These are phyloP conservation scores for Wickerhamomyces hampshirensis DNA, from an alignment of 805 yeast species.

Conservation along the genomic window DNA sequence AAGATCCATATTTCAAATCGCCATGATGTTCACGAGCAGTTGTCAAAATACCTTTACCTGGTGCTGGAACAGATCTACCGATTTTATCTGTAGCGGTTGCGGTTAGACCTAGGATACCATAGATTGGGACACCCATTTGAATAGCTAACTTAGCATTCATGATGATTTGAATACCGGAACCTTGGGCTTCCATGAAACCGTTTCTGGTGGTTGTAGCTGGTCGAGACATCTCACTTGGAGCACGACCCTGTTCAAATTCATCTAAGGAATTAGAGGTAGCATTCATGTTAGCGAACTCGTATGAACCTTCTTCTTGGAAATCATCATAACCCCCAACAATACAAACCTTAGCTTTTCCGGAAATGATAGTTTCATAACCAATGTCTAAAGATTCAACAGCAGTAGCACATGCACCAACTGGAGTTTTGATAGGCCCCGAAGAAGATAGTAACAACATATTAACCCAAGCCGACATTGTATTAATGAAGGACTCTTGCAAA, in stretches of 20 bases:
- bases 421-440: slow-evolving; percentile 98
- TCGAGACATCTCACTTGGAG: slow-evolving; percentile 98
- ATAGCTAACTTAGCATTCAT: slow-evolving; percentile 94
- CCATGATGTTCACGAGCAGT: slow-evolving; percentile 94
- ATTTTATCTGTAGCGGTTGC: slow-evolving; percentile 98
- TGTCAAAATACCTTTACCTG: slow-evolving; percentile 98
- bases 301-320: slow-evolving; percentile 98
- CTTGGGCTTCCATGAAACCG: slow-evolving; percentile 99
- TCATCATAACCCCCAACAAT: slow-evolving; percentile 99
- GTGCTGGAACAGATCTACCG: slow-evolving; percentile 99
- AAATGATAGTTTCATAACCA: slow-evolving; percentile 89
- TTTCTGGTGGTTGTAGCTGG: slow-evolving; percentile 94
- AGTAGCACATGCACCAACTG: slow-evolving; percentile 99
- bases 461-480: slow-evolving; percentile 99
- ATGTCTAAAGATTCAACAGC: slow-evolving; percentile 95
- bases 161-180: slow-evolving; percentile 95
- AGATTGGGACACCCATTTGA: slow-evolving; percentile 98
- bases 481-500: slow-evolving; percentile 96
- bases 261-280: slow-evolving; percentile 90
- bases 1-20: slow-evolving; percentile 69
- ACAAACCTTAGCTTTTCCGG: slow-evolving; percentile 94
- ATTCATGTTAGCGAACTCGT: slow-evolving; percentile 97
- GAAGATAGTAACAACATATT: slow-evolving; percentile 95
- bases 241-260: slow-evolving; percentile 93
- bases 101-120: slow-evolving; percentile 89